phyloP scores from a whole-genome alignment of 306 rosid species.

The Rosa rugosa region DNA sequence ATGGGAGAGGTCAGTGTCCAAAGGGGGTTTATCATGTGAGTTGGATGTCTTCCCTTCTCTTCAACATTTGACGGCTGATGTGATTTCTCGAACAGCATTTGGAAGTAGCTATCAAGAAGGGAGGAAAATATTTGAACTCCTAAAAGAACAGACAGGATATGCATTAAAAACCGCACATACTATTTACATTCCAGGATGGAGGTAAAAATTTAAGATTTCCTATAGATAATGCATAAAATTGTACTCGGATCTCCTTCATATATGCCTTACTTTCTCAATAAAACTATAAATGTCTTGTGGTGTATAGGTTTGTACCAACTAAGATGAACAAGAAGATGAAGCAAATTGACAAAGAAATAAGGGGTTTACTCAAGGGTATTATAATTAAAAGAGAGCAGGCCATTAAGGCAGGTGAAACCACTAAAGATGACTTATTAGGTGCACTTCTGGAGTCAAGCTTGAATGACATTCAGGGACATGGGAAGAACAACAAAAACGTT shows the following conservation, averaged over 20 bases:
- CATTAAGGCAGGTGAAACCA: conserved; percentile 16
- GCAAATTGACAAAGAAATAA: conserved; percentile 29
- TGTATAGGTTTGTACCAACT: conserved; percentile 36
- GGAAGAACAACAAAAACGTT: conserved; percentile 15
- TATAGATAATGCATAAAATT: not conserved
- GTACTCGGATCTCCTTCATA: not conserved
- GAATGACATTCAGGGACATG: conserved; percentile 29
- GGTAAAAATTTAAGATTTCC: conserved; percentile 19
- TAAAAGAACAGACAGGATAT: conserved; percentile 14
- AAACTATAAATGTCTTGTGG: not conserved
- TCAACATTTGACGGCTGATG: conserved; percentile 23
- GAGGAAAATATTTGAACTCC: conserved; percentile 34
- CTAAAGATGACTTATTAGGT: conserved; percentile 33
- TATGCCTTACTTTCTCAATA: not conserved
- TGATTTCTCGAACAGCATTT: conserved; percentile 38
- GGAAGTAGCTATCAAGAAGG: conserved; percentile 44
- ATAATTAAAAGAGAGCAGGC: conserved; percentile 31
- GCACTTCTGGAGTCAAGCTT: conserved; percentile 40
- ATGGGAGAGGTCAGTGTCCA: conserved; percentile 32
- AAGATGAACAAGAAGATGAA: conserved; percentile 34
- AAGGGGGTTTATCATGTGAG: conserved; percentile 22
- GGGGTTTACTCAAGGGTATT: conserved; percentile 24
- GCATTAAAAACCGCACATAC: not conserved
- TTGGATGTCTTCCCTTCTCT: conserved; percentile 40
- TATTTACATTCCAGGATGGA: conserved; percentile 41